Conservation (phyloP, 2,329 filamentous ascomycete species). For the Neofusicoccum laricinum region DNA sequence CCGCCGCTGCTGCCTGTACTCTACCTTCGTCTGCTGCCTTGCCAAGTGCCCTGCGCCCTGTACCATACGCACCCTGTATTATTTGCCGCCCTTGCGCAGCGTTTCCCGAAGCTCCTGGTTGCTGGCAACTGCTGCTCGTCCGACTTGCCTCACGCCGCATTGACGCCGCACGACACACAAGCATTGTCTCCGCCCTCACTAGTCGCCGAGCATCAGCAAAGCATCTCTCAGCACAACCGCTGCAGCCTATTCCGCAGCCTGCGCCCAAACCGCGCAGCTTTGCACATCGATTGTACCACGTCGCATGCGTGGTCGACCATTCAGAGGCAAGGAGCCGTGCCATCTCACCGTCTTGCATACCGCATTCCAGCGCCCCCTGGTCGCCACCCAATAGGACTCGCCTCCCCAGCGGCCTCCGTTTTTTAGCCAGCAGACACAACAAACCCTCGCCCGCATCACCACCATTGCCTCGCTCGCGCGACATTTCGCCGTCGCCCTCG, state of each 20-base stretch:
- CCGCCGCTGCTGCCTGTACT: neutral
- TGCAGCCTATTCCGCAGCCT: constrained; percentile 8
- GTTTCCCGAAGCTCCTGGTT: constrained; percentile 4
- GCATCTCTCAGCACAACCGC: constrained; percentile 5
- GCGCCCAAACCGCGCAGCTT: neutral
- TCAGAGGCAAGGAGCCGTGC: constrained; percentile 13
- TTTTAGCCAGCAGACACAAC: constrained; percentile 11
- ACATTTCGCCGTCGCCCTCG: constrained; percentile 28
- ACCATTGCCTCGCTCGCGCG: constrained; percentile 18
- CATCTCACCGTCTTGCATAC: constrained; percentile 12
- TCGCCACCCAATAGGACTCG: constrained; percentile 17
- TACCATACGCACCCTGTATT: neutral
- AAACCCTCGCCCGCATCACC: neutral
- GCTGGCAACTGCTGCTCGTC: constrained; percentile 10
- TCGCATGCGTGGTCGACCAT: constrained; percentile 12
- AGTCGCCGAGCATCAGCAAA: neutral
- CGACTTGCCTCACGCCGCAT: constrained; percentile 6
- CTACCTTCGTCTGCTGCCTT: neutral
- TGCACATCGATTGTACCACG: constrained; percentile 9
- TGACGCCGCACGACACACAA: constrained; percentile 6
- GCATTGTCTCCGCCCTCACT: neutral
- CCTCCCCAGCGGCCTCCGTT: constrained; percentile 13
- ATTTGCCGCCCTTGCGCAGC: constrained; percentile 4
- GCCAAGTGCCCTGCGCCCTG: neutral
- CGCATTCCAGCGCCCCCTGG: constrained; percentile 16